Conservation (phyloP, 2,329 filamentous ascomycete species). For the Ophiostoma australiae region DNA sequence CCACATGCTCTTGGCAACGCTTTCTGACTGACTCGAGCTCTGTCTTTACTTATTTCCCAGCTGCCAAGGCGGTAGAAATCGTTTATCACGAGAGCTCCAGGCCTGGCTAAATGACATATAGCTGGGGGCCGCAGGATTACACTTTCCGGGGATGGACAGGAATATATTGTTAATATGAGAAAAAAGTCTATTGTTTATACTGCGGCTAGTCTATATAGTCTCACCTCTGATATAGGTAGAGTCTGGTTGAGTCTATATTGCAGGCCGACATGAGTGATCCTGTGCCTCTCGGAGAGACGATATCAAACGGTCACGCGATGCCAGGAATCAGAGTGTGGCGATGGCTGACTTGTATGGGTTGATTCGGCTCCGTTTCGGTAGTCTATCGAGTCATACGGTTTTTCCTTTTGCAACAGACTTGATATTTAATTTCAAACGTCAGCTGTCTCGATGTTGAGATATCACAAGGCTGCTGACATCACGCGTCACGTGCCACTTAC, state of each 20-base stretch:
- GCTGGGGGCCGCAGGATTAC: not conserved
- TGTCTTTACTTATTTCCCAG: not conserved
- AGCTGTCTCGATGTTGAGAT: not conserved
- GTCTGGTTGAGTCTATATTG: not conserved
- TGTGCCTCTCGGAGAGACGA: not conserved
- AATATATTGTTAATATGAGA: not conserved
- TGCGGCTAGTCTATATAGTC: not conserved
- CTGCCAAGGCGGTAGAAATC: not conserved
- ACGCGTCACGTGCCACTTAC: constrained; percentile 10
- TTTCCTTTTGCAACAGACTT: too few species aligned
- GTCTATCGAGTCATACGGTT: not conserved
- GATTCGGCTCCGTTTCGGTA: not conserved
- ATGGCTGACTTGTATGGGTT: not conserved
- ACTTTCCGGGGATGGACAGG: not conserved
- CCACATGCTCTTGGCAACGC: not conserved
- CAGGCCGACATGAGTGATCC: not conserved
- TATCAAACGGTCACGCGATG: not conserved
- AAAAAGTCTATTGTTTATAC: not conserved
- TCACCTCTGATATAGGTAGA: not conserved
- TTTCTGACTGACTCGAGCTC: not conserved
- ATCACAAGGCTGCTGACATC: not conserved
- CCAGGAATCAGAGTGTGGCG: not conserved
- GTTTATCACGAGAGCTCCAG: not conserved
- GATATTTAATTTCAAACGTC: too few species aligned
- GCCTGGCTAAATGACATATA: not conserved